Base-by-base conservation (phyloP, 1,284 basidiomycete species). In the Paramarasmius palmivorus region DNA sequence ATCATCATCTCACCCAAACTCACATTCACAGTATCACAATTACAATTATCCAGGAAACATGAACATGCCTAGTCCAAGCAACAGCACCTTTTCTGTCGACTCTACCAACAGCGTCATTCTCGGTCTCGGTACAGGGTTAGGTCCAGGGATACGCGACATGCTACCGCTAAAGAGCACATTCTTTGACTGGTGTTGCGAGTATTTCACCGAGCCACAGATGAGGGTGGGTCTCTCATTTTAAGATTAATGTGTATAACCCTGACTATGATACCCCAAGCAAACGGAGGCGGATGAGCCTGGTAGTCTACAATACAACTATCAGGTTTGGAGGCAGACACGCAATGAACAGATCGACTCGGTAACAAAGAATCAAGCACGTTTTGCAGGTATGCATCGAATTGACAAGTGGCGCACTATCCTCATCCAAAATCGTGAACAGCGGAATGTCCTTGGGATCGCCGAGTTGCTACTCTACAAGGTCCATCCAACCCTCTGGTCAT, bases 201-300 rank as follows among this genome's bases (percentile, higher is more conserved):
- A 98, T 69, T 99, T 98, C 76, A 95, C 92, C 58, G 95, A 98
- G 70, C 95, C 96, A 3, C 96, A 97, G 71, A 97, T 98, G 95
- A 88, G 93, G 75, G 92, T 94, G 63, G 63, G 86, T 73, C 7
- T 49, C 36, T 51, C 36, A 58, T 52, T 45, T 40, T 12, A 39
- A 53, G 53, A 40, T 56, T 45, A 51, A 48, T 15, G 50, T 5
- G n/a, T n/a, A n/a, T n/a, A n/a, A 36, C 19, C 50, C 32, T 39
- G 44, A 60, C 52, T 53, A 25, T 50, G 52, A 23, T 35, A 46
- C 56, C 45, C 57, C 23, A 59, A 94, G 92, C 90, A 95, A 81
- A 86, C 92, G 17, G 96, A 99, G 68, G 86, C 86, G 3, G 95
- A 98, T 65, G 97, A 99, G 69, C 94, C 95, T 15, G 96, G 96